These are phyloP conservation scores for Madurella mycetomatis DNA, from an alignment of 2,329 filamentous ascomycete species.

Conservation along the genomic window DNA sequence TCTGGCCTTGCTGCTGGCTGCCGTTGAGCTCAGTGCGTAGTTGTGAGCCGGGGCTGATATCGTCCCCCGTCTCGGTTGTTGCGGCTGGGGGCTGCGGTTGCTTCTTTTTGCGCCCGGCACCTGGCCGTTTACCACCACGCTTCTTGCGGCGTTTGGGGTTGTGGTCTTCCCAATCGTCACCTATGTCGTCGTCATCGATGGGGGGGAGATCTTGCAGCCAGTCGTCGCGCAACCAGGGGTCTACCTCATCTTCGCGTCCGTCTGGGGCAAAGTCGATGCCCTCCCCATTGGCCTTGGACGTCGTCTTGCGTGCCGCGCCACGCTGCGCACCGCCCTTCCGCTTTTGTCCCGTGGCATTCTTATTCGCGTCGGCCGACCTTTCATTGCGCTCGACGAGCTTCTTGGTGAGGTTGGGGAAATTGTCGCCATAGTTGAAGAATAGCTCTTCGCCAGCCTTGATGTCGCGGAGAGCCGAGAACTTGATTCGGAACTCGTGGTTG, in stretches of 20 bases:
- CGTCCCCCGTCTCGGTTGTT: background rate
- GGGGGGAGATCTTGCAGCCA: constrained; percentile 3
- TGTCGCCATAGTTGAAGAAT: constrained; percentile 75
- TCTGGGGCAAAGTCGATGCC: constrained; percentile 6
- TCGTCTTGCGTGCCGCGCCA: constrained; percentile 20
- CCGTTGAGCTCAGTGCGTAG: constrained; percentile 2
- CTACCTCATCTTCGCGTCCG: constrained; percentile 12
- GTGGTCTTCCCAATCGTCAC: constrained; percentile 14
- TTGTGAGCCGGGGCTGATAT: constrained; percentile 5
- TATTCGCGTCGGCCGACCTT: constrained; percentile 4
- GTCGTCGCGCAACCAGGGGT: constrained; percentile 7
- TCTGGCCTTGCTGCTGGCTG: background rate
- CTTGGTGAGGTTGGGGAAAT: constrained; percentile 59
- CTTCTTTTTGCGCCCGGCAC: constrained; percentile 27
- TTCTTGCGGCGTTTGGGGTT: constrained; percentile 18
- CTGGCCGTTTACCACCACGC: constrained; percentile 24
- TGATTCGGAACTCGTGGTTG: constrained; percentile 72
- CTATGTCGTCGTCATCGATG: constrained; percentile 20
- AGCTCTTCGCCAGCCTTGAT: constrained; percentile 71
- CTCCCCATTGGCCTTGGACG: constrained; percentile 19
- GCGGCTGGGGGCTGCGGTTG: constrained; percentile 1
- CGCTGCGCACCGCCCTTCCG: constrained; percentile 16
- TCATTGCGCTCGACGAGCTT: constrained; percentile 41
- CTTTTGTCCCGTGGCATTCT: constrained; percentile 6
- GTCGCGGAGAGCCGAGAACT: constrained; percentile 62